These are phyloP conservation scores for Taiozyma sp. DNA, from an alignment of 1,139 yeast genomes.

Conservation along the genomic window DNA sequence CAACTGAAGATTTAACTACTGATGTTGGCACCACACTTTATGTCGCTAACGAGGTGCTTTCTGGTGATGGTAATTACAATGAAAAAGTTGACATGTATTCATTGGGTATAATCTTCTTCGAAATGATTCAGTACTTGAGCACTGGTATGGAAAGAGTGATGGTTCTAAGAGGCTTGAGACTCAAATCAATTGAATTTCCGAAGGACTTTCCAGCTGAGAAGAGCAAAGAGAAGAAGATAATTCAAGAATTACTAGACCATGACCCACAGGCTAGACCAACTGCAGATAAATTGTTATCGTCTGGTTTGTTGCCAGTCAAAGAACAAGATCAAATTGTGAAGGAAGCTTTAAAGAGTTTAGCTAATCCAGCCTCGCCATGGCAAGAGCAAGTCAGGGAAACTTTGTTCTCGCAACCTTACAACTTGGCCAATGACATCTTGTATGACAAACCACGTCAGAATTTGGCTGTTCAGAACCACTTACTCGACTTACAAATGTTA, in stretches of 20 bases:
- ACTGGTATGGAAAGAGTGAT: constrained; percentile 93
- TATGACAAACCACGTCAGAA: constrained; percentile 51
- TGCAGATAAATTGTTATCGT: constrained; percentile 67
- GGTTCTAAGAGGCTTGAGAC: constrained; percentile 60
- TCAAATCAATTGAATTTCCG: constrained; percentile 61
- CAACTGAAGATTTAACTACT: constrained; percentile 77
- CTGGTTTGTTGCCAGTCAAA: constrained; percentile 83
- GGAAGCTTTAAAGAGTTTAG: constrained; percentile 79
- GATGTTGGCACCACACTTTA: constrained; percentile 92
- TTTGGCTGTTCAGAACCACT: constrained; percentile 30
- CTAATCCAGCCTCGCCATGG: constrained; percentile 93
- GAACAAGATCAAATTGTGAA: constrained; percentile 87
- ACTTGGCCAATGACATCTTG: constrained; percentile 74
- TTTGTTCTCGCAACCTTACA: constrained; percentile 77
- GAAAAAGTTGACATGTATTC: constrained; percentile 97
- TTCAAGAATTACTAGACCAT: constrained; percentile 65
- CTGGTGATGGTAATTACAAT: constrained; percentile 67
- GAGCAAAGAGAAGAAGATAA: constrained; percentile 59
- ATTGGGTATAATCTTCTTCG: constrained; percentile 89
- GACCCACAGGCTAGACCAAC: constrained; percentile 75
- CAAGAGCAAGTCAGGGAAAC: constrained; percentile 88
- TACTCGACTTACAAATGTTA: constrained; percentile 41
- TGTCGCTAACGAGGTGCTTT: constrained; percentile 84
- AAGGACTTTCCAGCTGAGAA: constrained; percentile 49
- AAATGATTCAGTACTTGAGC: constrained; percentile 77